phyloP scores from a whole-genome alignment of 1,284 basidiomycete species.

The Apiotrichum mycotoxinovorans region DNA sequence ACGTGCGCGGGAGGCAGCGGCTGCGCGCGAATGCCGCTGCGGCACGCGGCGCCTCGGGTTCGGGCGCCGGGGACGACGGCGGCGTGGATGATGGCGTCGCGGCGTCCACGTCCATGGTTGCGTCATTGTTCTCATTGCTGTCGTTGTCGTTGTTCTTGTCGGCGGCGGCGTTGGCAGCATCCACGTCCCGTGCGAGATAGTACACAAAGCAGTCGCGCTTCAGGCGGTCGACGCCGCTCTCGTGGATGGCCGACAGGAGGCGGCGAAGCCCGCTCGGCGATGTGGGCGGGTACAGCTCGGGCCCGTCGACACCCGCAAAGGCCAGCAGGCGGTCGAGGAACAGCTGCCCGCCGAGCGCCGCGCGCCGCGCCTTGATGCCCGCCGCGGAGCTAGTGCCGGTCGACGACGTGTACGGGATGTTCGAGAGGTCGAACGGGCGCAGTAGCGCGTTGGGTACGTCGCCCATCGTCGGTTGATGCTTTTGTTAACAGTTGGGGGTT shows the following conservation, averaged over 20 bases:
- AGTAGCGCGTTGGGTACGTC: constrained; percentile 36
- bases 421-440: constrained; percentile 40
- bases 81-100: constrained; percentile 2
- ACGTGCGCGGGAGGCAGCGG: constrained; percentile 36
- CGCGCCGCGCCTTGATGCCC: constrained; percentile 15
- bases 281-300: constrained; percentile 37
- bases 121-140: background rate
- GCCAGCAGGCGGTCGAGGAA: constrained; percentile 41
- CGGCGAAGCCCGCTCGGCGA: constrained; percentile 34
- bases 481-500: no score
- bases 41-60: constrained; percentile 5
- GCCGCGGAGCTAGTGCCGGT: background rate
- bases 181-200: constrained; percentile 40
- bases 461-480: constrained; percentile 2
- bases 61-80: background rate
- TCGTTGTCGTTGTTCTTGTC: background rate
- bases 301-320: constrained; percentile 24
- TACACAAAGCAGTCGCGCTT: constrained; percentile 45
- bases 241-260: constrained; percentile 33
- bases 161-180: constrained; percentile 6
- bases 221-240: constrained; percentile 30
- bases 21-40: constrained; percentile 28
- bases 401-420: constrained; percentile 26
- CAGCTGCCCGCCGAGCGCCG: constrained; percentile 21
- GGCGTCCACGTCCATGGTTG: constrained; percentile 25